phyloP scores from a whole-genome alignment of 2,329 filamentous ascomycete genomes.

The Sporothrix sp. region DNA sequence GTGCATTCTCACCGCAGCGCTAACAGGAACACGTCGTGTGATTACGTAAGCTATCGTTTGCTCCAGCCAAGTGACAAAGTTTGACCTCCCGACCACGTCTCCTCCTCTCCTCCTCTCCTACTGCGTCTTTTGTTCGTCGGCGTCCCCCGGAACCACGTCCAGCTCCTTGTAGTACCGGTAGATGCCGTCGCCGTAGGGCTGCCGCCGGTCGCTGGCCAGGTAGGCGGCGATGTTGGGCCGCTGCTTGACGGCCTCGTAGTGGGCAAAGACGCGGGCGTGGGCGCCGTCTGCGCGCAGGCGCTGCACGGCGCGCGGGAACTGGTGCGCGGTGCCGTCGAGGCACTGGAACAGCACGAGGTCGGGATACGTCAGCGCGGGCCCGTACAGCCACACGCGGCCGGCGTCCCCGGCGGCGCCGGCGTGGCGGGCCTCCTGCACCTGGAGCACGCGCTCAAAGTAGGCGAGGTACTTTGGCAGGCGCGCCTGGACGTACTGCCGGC shows the following conservation, averaged over 20 bases:
- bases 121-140: not conserved
- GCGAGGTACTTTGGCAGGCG: slow-evolving; percentile 63
- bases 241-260: slow-evolving; percentile 54
- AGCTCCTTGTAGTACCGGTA: slow-evolving; percentile 67
- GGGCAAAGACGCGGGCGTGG: slow-evolving; percentile 51
- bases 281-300: slow-evolving; percentile 44
- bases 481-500: slow-evolving; percentile 46
- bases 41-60: not conserved
- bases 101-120: not conserved
- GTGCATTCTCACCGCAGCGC: not conserved
- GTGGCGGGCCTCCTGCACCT: slow-evolving; percentile 28
- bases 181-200: slow-evolving; percentile 54
- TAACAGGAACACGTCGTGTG: not conserved
- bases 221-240: slow-evolving; percentile 59
- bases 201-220: slow-evolving; percentile 52
- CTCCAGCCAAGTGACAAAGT: not conserved
- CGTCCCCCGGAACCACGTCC: slow-evolving; percentile 36
- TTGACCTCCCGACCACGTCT: too few relatives aligned
- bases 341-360: slow-evolving; percentile 65
- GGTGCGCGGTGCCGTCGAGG: slow-evolving; percentile 50
- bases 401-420: slow-evolving; percentile 16
- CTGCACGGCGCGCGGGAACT: slow-evolving; percentile 59
- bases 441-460: slow-evolving; percentile 60
- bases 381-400: slow-evolving; percentile 51
- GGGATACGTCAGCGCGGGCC: slow-evolving; percentile 55